Evolutionary conservation across 108 stramenopile genomes (phyloP).

Genomic region (Nitzschia sp.): DNA sequence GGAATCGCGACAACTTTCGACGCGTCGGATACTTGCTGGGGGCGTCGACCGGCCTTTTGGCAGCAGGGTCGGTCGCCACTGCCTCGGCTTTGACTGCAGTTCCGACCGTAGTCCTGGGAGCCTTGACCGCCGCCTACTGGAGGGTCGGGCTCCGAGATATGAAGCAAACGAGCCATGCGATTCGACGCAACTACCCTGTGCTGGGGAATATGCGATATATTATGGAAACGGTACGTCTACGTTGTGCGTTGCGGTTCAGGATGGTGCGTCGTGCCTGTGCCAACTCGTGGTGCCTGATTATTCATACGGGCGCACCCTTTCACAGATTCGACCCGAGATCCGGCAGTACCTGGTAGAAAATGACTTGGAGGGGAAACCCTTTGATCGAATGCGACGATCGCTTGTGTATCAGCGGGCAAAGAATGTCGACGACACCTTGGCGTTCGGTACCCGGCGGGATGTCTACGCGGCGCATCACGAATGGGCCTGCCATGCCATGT

Average conservation of each 20-base stretch:
- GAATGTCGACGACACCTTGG: slow-evolving; percentile 52
- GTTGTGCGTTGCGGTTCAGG: not conserved
- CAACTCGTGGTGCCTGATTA: not conserved
- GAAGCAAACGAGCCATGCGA: slow-evolving; percentile 62
- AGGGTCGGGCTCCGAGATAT: slow-evolving; percentile 72
- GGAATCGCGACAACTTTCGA: slow-evolving; percentile 53
- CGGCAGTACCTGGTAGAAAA: slow-evolving; percentile 81
- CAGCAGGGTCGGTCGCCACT: slow-evolving; percentile 10
- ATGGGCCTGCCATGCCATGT: slow-evolving; percentile 86
- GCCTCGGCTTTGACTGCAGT: slow-evolving; percentile 37
- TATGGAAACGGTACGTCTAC: slow-evolving; percentile 67
- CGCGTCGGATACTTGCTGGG: slow-evolving; percentile 62
- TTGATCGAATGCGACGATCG: slow-evolving; percentile 61
- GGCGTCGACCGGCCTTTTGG: slow-evolving; percentile 15
- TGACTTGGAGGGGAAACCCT: slow-evolving; percentile 64
- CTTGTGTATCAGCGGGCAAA: slow-evolving; percentile 81
- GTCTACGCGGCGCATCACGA: slow-evolving; percentile 61
- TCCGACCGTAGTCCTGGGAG: not conserved
- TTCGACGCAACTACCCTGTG: slow-evolving; percentile 87
- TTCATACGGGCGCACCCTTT: not conserved
- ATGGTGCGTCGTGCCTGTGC: not conserved
- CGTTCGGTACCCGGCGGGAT: slow-evolving; percentile 72
- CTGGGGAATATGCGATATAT: slow-evolving; percentile 83
- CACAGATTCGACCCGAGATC: slow-evolving; percentile 70
- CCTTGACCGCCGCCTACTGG: slow-evolving; percentile 62